Evolutionary conservation across 2,329 filamentous ascomycete species (phyloP), one percentile per base, ranked within the genome.

Genomic region (Ophiostoma himal-ulmi): DNA sequence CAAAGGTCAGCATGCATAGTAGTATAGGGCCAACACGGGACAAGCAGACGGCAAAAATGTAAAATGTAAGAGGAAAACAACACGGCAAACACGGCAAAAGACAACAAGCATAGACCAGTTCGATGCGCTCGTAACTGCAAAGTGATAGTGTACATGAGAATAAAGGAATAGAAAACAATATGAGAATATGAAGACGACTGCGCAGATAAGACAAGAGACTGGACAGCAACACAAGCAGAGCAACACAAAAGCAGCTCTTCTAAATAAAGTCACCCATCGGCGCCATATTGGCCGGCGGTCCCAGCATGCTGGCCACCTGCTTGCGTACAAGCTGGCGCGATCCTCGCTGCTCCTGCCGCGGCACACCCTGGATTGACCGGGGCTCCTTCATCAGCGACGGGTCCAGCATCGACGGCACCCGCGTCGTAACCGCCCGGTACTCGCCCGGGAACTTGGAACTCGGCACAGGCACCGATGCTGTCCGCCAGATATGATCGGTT

Each of bases 361-460:
- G 93, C n/a, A 93, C 89, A 48, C 94, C 94, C 78, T 96, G 93
- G 54, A 97, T 94, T 73, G 92, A 89, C 71, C 94, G 87, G 39
- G 94, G 94, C 80, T 97, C 94, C 78, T 93, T 92, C 93, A 98
- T 97, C 66, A 97, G 83, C 17, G 88, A 86, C 4, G 90, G 86
- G 76, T 99, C 95, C 11, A 99, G 85, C 76, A 92, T 94, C 8
- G 92, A 88, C 5, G 95, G 95, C 52, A 92, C 88, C 74, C 88
- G 81, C 14, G 87, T 88, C 69, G 88, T 82, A 17, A 88, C 82
- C 41, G 83, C 80, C 71, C 84, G 83, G 79, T 90, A 90, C 74
- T 89, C 86, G 71, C 86, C 86, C 0, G 85, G 82, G 73, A 89
- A 89, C 75, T 86, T 88, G 69, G 85, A 83, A 74, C 83, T 85